A percentile compares a stretch with the other conserved stretches of the same genome.
Conservation (phyloP, 176 grass and related monocot species). For the Carex myosuroides region DNA sequence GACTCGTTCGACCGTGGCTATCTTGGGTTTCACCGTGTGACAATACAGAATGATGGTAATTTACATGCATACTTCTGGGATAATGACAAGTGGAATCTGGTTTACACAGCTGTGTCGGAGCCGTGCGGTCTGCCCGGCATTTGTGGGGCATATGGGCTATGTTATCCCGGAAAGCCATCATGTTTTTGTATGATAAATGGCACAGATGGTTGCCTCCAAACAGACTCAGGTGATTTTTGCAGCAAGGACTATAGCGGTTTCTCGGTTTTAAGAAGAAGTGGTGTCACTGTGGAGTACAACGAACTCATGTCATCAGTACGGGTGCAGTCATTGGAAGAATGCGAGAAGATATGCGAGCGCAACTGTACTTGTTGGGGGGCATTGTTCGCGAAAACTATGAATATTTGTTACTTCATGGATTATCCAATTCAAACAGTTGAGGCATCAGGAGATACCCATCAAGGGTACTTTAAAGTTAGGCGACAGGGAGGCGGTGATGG, state of each 20-base stretch:
- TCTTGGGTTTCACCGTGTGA: slow-evolving; percentile 43
- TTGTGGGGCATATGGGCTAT: slow-evolving; percentile 58
- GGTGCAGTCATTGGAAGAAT: slow-evolving; percentile 29
- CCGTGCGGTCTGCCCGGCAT: slow-evolving; percentile 39
- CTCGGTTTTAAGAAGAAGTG: slow-evolving; percentile 34
- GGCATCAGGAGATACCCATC: slow-evolving; percentile 41
- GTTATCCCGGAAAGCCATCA: slow-evolving; percentile 28
- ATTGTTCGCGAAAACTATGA: slow-evolving; percentile 25
- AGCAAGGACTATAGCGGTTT: background rate
- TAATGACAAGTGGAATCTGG: slow-evolving; percentile 27
- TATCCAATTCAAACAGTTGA: slow-evolving; percentile 57
- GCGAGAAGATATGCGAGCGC: slow-evolving; percentile 36
- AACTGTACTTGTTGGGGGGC: slow-evolving; percentile 68
- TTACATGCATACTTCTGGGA: slow-evolving; percentile 63
- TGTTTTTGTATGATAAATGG: slow-evolving; percentile 44
- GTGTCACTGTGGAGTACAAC: slow-evolving; percentile 49
- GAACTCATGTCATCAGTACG: slow-evolving; percentile 35
- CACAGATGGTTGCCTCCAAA: slow-evolving; percentile 13
- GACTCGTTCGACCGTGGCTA: slow-evolving; percentile 44
- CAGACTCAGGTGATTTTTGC: slow-evolving; percentile 39
- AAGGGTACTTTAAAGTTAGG: slow-evolving; percentile 59
- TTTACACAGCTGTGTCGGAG: slow-evolving; percentile 36
- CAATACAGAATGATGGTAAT: slow-evolving; percentile 59
- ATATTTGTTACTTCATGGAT: slow-evolving; percentile 47
- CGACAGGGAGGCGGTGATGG: background rate